Evolutionary conservation across 768 basidiomycete genomes (phyloP).

Genomic region (Sarcomyxa edulis): DNA sequence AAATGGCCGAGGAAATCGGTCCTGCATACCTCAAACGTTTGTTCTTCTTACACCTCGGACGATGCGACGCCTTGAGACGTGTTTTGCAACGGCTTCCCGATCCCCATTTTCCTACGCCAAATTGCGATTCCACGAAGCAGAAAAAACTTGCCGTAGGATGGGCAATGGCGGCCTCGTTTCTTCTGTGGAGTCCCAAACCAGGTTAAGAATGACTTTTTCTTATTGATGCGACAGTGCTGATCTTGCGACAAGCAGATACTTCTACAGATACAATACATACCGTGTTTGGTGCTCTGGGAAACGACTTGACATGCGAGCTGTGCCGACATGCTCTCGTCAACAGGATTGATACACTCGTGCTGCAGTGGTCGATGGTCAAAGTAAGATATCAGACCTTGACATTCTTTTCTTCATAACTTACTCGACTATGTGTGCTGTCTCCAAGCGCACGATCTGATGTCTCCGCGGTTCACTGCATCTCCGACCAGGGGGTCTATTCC

Average conservation of each 20-base stretch:
- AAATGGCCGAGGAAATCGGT: constrained; percentile 63
- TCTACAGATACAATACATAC: constrained; percentile 69
- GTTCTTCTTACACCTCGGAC: constrained; percentile 81
- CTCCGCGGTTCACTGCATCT: no score
- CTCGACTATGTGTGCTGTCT: no score
- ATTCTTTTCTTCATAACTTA: no score
- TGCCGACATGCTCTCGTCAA: constrained; percentile 60
- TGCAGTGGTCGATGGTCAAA: constrained; percentile 80
- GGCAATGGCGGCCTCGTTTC: constrained; percentile 77
- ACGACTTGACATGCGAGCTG: constrained; percentile 65
- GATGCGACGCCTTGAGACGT: constrained; percentile 76
- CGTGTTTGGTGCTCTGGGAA: constrained; percentile 62
- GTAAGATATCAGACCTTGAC: no score
- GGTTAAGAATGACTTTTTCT: constrained; percentile 35
- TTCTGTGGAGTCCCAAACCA: constrained; percentile 79
- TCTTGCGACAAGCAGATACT: constrained; percentile 42
- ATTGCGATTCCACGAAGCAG: constrained; percentile 71
- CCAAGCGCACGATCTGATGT: no score
- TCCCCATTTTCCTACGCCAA: constrained; percentile 63
- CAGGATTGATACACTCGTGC: constrained; percentile 60
- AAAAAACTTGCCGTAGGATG: constrained; percentile 77
- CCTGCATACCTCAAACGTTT: constrained; percentile 74
- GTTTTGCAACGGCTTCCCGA: constrained; percentile 71
- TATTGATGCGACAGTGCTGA: background rate
- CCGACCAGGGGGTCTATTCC: no score